phyloP scores from a whole-genome alignment of 495 filamentous ascomycete genomes.

The Aspergillus ellipticus region DNA sequence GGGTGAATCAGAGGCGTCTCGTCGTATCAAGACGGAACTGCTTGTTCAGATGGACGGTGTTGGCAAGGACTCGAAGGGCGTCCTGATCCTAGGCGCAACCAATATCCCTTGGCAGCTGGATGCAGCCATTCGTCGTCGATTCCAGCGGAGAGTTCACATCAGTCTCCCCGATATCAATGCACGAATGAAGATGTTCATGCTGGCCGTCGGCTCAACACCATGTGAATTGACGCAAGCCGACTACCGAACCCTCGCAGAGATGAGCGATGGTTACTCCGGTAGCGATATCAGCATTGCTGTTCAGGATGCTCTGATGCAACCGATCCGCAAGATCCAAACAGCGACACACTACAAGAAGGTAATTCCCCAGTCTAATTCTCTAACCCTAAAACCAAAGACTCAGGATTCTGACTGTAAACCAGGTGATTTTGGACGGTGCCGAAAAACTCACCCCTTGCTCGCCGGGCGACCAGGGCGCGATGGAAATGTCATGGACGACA shows the following conservation, averaged over 20 bases:
- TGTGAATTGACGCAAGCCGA: conserved; percentile 78
- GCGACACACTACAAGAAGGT: conserved; percentile 98
- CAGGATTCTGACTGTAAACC: conserved; percentile 7
- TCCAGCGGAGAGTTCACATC: conserved; percentile 95
- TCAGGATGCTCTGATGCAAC: conserved; percentile 97
- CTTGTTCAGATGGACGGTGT: conserved; percentile 99
- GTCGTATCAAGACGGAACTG: conserved; percentile 97
- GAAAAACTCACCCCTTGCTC: conserved; percentile 89
- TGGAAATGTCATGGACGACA: conserved; percentile 91
- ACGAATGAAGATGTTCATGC: conserved; percentile 94
- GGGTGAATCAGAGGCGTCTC: conserved; percentile 94
- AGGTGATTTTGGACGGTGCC: conserved; percentile 69
- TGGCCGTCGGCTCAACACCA: conserved; percentile 85
- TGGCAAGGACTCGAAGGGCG: conserved; percentile 87
- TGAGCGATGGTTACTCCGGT: conserved; percentile 91
- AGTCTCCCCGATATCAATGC: conserved; percentile 83
- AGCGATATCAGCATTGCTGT: conserved; percentile 96
- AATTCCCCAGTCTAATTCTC: conserved; percentile 13
- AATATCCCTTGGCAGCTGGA: conserved; percentile 99
- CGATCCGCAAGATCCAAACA: conserved; percentile 93
- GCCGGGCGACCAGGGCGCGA: conserved; percentile 77
- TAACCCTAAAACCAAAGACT: background rate
- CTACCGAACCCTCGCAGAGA: conserved; percentile 69
- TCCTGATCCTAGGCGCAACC: conserved; percentile 92
- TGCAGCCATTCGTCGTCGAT: conserved; percentile 93